These are phyloP conservation scores for Solanum lignicaule DNA, from an alignment of 257 asterid genomes.

Conservation along the genomic window DNA sequence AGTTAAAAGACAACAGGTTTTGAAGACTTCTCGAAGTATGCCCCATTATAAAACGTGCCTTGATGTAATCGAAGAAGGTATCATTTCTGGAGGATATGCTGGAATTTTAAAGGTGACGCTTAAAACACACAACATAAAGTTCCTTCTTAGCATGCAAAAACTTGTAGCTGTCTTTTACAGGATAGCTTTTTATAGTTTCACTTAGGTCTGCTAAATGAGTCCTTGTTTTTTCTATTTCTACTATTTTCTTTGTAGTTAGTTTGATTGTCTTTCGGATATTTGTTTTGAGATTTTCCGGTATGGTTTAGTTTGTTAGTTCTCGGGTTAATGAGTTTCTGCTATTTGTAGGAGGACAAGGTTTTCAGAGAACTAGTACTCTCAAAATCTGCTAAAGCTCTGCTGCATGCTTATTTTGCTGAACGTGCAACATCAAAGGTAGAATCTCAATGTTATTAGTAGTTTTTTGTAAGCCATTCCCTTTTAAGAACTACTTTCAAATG, in stretches of 20 bases:
- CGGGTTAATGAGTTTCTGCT: not conserved
- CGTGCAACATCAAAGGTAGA: conserved; percentile 37
- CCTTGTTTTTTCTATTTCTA: not conserved
- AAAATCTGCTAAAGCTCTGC: conserved; percentile 35
- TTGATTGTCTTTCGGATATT: not conserved
- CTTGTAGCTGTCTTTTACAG: not conserved
- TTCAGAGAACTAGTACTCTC: conserved; percentile 44
- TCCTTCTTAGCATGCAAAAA: not conserved
- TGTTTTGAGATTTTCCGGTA: not conserved
- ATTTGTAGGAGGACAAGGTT: conserved; percentile 41
- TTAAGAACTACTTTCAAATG: no score
- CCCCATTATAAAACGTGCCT: conserved; percentile 36
- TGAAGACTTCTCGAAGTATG: conserved; percentile 29
- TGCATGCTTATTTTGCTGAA: conserved; percentile 44
- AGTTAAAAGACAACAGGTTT: conserved; percentile 21
- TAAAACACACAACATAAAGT: not conserved
- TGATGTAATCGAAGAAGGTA: conserved; percentile 42
- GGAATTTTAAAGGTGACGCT: conserved; percentile 37
- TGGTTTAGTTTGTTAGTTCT: not conserved
- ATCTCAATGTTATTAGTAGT: not conserved
- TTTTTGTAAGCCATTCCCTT: not conserved
- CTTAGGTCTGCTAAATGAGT: not conserved
- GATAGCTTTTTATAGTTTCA: not conserved
- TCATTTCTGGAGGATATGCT: conserved; percentile 32
- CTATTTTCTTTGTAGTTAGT: not conserved